Percentiles rank a stretch among this genome's conserved stretches.
These are phyloP conservation scores for Polygonum maritimum DNA, from an alignment of 148 eudicot species.

Conservation along the genomic window DNA sequence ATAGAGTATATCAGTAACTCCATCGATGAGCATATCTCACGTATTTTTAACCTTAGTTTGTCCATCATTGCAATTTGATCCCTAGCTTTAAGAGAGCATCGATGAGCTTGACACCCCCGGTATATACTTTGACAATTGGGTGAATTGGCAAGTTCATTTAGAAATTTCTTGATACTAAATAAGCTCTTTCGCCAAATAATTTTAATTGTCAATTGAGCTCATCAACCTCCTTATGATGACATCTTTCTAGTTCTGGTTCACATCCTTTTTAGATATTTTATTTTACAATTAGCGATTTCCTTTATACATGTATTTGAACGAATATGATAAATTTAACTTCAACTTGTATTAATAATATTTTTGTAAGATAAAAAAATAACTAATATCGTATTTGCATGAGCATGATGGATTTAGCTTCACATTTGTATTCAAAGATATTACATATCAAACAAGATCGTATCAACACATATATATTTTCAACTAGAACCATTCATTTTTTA, in stretches of 20 bases:
- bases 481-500: background rate
- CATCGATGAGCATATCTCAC: too few relatives aligned
- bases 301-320: background rate
- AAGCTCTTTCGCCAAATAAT: constrained; percentile 20
- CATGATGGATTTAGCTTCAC: background rate
- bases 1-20: too few relatives aligned
- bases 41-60: too few relatives aligned
- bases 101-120: constrained; percentile 15
- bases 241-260: too few relatives aligned
- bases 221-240: constrained; percentile 14
- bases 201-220: constrained; percentile 33
- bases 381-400: background rate
- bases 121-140: constrained; percentile 36
- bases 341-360: background rate
- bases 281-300: background rate
- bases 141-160: constrained; percentile 22
- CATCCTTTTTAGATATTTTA: too few relatives aligned
- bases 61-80: constrained; percentile 14
- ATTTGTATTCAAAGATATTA: background rate
- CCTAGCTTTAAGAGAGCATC: constrained; percentile 55
- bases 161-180: constrained; percentile 1
- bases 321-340: too few relatives aligned
- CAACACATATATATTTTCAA: background rate
- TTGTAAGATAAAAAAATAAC: background rate
- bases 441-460: background rate